Percentiles rank a stretch among this genome's conserved stretches.
These are phyloP conservation scores for Mallotus repandus DNA, from an alignment of 441 rosid species.

Conservation along the genomic window DNA sequence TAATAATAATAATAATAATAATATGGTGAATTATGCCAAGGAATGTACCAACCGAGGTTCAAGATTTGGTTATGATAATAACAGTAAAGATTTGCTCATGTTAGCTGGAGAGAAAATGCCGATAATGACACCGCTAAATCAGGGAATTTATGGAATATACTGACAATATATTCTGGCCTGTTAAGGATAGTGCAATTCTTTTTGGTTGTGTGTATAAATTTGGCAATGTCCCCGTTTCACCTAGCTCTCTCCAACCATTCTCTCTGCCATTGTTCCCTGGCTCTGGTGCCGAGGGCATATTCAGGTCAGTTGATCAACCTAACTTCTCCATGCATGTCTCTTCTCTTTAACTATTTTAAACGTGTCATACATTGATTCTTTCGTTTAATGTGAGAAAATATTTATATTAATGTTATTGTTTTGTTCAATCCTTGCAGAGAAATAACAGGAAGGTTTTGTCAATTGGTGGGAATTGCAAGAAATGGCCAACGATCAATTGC, in stretches of 20 bases:
- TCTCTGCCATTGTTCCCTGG: background rate
- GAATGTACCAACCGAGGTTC: background rate
- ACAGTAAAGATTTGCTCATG: background rate
- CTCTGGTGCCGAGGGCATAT: background rate
- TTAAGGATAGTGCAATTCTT: background rate
- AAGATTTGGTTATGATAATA: background rate
- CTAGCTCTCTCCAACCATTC: background rate
- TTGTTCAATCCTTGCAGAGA: slow-evolving; percentile 4
- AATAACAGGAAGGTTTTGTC: background rate
- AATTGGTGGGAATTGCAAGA: background rate
- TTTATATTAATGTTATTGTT: too few species aligned
- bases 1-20: background rate
- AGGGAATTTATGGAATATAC: background rate
- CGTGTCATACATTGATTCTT: too few species aligned
- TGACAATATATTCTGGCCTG: background rate
- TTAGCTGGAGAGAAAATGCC: background rate
- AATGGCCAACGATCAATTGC: slow-evolving; percentile 45
- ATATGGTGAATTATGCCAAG: background rate
- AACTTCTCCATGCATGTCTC: too few species aligned
- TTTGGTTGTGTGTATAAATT: background rate
- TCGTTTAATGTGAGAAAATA: too few species aligned
- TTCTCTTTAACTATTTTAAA: background rate
- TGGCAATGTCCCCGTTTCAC: background rate
- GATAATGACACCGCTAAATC: background rate
- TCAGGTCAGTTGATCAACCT: background rate